Evolutionary conservation across 148 eudicot genomes (phyloP).

Genomic region (Rhododendron williamsianum): DNA sequence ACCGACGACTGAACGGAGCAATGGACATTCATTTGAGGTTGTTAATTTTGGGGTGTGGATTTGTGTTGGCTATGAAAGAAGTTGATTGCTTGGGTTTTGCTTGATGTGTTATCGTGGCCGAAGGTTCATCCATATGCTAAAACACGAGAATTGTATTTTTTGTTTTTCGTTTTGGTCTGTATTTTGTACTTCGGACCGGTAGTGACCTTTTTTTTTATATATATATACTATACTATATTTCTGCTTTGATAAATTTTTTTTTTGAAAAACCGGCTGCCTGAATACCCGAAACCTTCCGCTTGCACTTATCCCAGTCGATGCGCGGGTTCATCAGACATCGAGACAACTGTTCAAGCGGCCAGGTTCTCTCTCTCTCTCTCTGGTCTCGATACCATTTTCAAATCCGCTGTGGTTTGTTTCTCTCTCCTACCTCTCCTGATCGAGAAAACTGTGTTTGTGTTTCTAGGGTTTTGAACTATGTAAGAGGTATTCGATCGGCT

Average conservation of each 20-base stretch:
- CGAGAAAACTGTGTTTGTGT: not conserved
- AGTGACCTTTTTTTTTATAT: too few species aligned
- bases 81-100: not conserved
- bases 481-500: not conserved
- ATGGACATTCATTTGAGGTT: not conserved
- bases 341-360: too few species aligned
- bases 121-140: not conserved
- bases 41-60: not conserved
- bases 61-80: not conserved
- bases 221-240: too few species aligned
- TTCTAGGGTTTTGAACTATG: too few species aligned
- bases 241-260: too few species aligned
- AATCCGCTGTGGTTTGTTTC: not conserved
- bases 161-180: too few species aligned
- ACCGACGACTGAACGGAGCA: not conserved
- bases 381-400: not conserved
- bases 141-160: not conserved
- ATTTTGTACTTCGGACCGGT: too few species aligned
- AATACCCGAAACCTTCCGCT: too few species aligned
- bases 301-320: too few species aligned
- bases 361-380: too few species aligned
- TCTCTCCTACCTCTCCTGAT: not conserved
- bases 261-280: too few species aligned
- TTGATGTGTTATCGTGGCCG: not conserved
- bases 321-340: too few species aligned